Conservation (phyloP, 345 rosid genomes). For the Combretum micranthum region DNA sequence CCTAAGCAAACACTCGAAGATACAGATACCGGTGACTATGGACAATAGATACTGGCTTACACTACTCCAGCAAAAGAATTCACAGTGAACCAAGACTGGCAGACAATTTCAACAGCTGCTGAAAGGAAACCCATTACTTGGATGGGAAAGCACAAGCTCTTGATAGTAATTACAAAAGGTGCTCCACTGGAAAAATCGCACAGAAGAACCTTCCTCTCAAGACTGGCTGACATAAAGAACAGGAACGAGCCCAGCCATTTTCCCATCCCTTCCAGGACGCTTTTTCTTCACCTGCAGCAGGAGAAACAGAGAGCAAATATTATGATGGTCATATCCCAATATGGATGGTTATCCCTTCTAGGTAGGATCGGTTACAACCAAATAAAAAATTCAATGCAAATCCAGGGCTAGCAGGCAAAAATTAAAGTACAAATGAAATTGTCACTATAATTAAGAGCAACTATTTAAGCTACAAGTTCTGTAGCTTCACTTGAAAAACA, state of each 20-base stretch:
- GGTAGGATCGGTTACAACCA: not conserved
- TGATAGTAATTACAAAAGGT: not conserved
- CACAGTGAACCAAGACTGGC: no score
- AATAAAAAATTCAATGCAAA: no score
- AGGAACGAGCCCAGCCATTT: slow-evolving; percentile 96
- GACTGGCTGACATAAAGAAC: slow-evolving; percentile 83
- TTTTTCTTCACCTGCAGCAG: slow-evolving; percentile 85
- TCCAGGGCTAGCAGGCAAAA: no score
- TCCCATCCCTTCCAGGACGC: slow-evolving; percentile 96
- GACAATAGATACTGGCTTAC: no score
- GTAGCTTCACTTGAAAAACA: not conserved
- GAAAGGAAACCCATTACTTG: no score
- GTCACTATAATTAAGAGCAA: no score
- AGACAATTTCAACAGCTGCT: no score
- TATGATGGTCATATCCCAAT: not conserved
- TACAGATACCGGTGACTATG: no score
- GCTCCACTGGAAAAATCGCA: not conserved
- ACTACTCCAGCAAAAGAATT: no score
- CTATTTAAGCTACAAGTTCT: no score
- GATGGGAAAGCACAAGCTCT: not conserved
- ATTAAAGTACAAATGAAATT: no score
- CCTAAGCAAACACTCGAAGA: no score
- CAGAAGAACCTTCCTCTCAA: slow-evolving; percentile 16
- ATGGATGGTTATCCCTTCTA: not conserved
- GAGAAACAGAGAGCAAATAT: not conserved